Conservation (phyloP, 169 alveolate genomes). For the Plasmodium reichenowi region DNA sequence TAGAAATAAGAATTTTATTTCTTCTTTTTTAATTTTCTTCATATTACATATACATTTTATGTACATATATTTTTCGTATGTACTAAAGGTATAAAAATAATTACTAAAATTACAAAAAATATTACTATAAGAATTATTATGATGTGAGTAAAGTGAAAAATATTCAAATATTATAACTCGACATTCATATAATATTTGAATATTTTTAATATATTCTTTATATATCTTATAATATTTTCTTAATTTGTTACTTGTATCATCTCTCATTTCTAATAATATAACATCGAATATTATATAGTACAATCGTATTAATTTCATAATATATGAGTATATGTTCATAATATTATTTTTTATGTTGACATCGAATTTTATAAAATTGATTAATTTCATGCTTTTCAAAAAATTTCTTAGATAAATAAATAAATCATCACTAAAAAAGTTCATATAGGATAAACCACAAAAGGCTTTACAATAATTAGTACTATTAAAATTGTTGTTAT, state of each 20-base stretch:
- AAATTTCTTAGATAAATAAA: slow-evolving; percentile 26
- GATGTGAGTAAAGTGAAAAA: slow-evolving; percentile 36
- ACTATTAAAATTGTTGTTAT: no score
- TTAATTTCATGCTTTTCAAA: slow-evolving; percentile 64
- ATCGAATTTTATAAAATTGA: slow-evolving; percentile 66
- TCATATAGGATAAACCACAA: slow-evolving; percentile 10
- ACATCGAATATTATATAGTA: slow-evolving; percentile 44
- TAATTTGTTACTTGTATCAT: slow-evolving; percentile 13
- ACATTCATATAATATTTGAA: slow-evolving; percentile 65
- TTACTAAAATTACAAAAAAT: slow-evolving; percentile 63
- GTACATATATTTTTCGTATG: slow-evolving; percentile 72
- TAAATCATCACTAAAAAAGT: slow-evolving; percentile 31
- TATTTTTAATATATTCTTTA: slow-evolving; percentile 22
- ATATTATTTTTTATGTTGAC: slow-evolving; percentile 49
- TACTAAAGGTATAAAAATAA: slow-evolving; percentile 49
- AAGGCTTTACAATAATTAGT: no score
- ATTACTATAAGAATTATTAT: slow-evolving; percentile 63
- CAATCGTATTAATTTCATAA: slow-evolving; percentile 55
- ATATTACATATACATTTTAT: slow-evolving; percentile 58
- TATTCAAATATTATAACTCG: slow-evolving; percentile 51
- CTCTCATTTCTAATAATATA: slow-evolving; percentile 25
- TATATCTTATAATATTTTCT: slow-evolving; percentile 49
- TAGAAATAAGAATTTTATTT: slow-evolving; percentile 64
- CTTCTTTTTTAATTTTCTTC: slow-evolving; percentile 73
- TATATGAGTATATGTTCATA: slow-evolving; percentile 49